These are phyloP conservation scores for Actinomortierella wolfii DNA, from an alignment of 371 early-diverging fungal species.

Conservation along the genomic window DNA sequence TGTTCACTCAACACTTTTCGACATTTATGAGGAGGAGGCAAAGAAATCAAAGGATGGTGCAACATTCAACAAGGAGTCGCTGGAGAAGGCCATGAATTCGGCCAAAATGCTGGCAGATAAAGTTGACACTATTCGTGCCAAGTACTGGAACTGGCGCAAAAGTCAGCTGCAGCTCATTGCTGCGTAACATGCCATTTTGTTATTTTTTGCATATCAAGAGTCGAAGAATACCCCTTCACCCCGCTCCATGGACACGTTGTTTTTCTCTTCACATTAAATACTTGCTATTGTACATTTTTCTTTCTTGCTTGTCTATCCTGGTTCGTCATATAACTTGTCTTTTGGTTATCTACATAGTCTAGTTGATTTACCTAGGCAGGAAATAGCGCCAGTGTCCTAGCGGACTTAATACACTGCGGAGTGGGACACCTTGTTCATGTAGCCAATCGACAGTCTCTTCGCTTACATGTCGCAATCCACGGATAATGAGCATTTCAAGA, in stretches of 20 bases:
- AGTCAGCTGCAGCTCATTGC: slow-evolving; percentile 36
- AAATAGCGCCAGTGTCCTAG: slow-evolving; percentile 36
- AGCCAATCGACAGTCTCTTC: slow-evolving; percentile 32
- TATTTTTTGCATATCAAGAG: too few relatives aligned
- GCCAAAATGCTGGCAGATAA: slow-evolving; percentile 55
- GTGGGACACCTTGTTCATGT: slow-evolving; percentile 37
- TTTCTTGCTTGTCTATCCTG: too few relatives aligned
- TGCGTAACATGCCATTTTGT: slow-evolving; percentile 1
- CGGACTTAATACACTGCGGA: slow-evolving; percentile 25
- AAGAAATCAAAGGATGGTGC: slow-evolving; percentile 20
- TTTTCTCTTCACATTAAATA: too few relatives aligned
- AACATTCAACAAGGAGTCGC: slow-evolving; percentile 46
- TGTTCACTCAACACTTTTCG: slow-evolving; percentile 64
- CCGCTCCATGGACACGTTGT: too few relatives aligned
- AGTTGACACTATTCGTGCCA: slow-evolving; percentile 68
- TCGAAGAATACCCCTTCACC: too few relatives aligned
- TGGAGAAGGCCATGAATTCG: slow-evolving; percentile 42
- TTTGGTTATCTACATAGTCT: too few relatives aligned
- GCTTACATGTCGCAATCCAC: slow-evolving; percentile 28
- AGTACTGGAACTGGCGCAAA: slow-evolving; percentile 79
- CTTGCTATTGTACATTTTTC: too few relatives aligned
- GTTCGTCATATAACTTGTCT: too few relatives aligned
- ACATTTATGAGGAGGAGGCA: slow-evolving; percentile 69
- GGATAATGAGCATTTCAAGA: slow-evolving; percentile 28
- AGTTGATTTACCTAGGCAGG: too few relatives aligned